Evolutionary conservation across 176 grass and related monocot species (phyloP), one percentile per base, ranked within the genome.

Genomic region (Phragmites australis): DNA sequence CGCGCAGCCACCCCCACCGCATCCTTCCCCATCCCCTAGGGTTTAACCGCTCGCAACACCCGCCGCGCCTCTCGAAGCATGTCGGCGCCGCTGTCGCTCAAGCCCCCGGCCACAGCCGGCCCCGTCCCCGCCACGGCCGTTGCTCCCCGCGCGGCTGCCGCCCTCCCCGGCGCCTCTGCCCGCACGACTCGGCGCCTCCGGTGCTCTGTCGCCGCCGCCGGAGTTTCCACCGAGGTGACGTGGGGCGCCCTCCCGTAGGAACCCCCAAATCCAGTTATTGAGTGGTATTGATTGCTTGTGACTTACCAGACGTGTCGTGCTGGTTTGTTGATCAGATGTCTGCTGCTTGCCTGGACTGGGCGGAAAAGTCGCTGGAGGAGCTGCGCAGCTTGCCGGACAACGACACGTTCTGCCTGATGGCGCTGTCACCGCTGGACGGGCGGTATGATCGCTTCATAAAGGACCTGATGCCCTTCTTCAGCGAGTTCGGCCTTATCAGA

Each of bases 401-500:
- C 13, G 90, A 86, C 23, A 77, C 72, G 15, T 89, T 86, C 76
- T 93, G 76, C 74, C 32, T 89, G 84, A 90, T 95, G 88, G 79
- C 82, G 34, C 65, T 95, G 6, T 95, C 96, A n/a, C 96, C 96
- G 6, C 89, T 99, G 72, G 92, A 99, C 29, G 96, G 96, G 37
- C 90, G 96, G 44, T 99, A 99, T 56, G 40, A 75, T 26, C 79
- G 65, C 6, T 83, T 57, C 17, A 64, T 79, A 1, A 91, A 80
- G 77, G 88, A 95, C 41, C 80, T 99, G 55, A 69, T 75, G 17
- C 90, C 88, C 31, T 91, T 94, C 82, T 99, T 99, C 86, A 95
- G 92, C 29, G 92, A 99, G 82, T 99, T 91, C 84, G 92, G 96
- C 68, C 80, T 99, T n/a, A 95, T 99, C 69, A 84, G 85, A 82